These are phyloP conservation scores for Nicotiana knightiana DNA, from an alignment of 257 asterid genomes.

Conservation along the genomic window DNA sequence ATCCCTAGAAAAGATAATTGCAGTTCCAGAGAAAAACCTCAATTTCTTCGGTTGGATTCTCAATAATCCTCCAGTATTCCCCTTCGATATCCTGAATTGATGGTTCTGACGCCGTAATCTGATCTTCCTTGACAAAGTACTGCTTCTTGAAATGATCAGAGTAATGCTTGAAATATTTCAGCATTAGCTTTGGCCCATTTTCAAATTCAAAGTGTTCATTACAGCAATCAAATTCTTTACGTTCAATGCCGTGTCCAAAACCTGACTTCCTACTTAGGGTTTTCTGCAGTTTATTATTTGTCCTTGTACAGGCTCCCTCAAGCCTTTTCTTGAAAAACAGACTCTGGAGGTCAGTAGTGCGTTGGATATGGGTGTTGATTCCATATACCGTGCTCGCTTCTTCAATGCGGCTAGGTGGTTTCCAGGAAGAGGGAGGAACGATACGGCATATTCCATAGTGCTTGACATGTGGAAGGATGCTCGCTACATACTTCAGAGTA, in stretches of 20 bases:
- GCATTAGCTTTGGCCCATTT: slow-evolving; percentile 51
- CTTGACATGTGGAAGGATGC: slow-evolving; percentile 58
- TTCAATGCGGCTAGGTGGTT: slow-evolving; percentile 43
- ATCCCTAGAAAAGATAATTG: slow-evolving; percentile 10
- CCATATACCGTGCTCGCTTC: slow-evolving; percentile 41
- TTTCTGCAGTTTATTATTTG: slow-evolving; percentile 27
- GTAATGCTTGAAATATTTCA: slow-evolving; percentile 52
- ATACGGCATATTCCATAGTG: slow-evolving; percentile 79
- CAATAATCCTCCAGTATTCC: slow-evolving; percentile 84
- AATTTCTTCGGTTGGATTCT: slow-evolving; percentile 63
- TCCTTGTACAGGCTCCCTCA: slow-evolving; percentile 24
- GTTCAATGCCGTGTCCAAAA: slow-evolving; percentile 21
- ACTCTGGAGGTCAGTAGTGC: slow-evolving; percentile 39
- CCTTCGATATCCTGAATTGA: slow-evolving; percentile 55
- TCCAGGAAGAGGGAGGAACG: slow-evolving; percentile 88
- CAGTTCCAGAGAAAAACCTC: slow-evolving; percentile 43
- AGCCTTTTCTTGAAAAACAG: slow-evolving; percentile 25
- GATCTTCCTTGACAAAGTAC: slow-evolving; percentile 39
- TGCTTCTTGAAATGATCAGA: slow-evolving; percentile 73
- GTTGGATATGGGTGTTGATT: slow-evolving; percentile 48
- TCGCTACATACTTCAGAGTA: slow-evolving; percentile 54
- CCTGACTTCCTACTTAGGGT: slow-evolving; percentile 12
- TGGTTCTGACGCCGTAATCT: slow-evolving; percentile 29
- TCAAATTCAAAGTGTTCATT: slow-evolving; percentile 27
- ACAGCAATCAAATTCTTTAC: slow-evolving; percentile 19